These are phyloP conservation scores for Craspedostauros australis DNA, from an alignment of 108 stramenopile genomes.

Conservation along the genomic window DNA sequence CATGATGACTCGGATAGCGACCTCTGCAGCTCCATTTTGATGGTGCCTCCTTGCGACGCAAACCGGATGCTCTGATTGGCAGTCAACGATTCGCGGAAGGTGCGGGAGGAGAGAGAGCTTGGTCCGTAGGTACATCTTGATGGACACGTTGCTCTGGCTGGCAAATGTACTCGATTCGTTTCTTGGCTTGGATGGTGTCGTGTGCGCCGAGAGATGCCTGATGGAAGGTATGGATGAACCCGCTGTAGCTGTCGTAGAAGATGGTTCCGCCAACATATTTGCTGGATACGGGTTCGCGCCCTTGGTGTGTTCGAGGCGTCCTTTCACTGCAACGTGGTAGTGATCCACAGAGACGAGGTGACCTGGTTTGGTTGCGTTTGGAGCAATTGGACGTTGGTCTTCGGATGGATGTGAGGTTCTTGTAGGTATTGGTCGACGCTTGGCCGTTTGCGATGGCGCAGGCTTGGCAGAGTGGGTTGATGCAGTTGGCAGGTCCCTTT, in stretches of 20 bases:
- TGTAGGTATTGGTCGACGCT: no score
- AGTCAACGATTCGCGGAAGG: no score
- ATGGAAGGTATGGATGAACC: constrained; percentile 4
- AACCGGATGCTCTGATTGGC: no score
- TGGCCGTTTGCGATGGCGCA: no score
- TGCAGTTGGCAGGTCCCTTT: no score
- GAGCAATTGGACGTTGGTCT: not conserved
- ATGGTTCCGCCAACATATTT: constrained; percentile 34
- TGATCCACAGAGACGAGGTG: constrained; percentile 33
- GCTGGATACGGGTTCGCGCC: constrained; percentile 12
- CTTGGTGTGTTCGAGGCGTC: constrained; percentile 24
- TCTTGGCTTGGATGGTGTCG: constrained; percentile 22
- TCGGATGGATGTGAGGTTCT: not conserved
- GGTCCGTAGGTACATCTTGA: constrained; percentile 28
- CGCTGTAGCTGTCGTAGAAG: constrained; percentile 33
- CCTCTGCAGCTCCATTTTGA: constrained; percentile 41
- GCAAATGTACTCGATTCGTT: constrained; percentile 8
- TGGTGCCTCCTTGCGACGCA: no score
- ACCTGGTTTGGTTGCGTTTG: constrained; percentile 16
- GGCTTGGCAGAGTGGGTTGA: no score
- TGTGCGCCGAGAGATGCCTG: constrained; percentile 13
- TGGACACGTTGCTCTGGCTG: constrained; percentile 7
- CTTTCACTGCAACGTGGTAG: constrained; percentile 22
- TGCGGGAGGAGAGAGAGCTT: constrained; percentile 17
- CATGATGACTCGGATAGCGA: constrained; percentile 20